These are phyloP conservation scores for Micromonas pusilla DNA, from an alignment of 139 green algal species.

Conservation along the genomic window DNA sequence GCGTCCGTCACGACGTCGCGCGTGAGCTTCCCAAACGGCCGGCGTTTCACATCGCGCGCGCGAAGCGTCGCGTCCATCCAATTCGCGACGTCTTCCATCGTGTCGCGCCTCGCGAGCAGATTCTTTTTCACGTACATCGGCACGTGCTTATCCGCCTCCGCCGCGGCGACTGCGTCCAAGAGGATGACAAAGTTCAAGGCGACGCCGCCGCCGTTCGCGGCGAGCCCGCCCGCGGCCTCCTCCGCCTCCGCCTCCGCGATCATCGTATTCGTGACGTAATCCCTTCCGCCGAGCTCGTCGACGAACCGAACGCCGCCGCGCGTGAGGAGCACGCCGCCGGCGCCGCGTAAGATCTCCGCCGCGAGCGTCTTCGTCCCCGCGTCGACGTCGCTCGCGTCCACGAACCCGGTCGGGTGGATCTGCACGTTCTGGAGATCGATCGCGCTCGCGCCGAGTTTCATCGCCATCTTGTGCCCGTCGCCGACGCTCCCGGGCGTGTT, in stretches of 20 bases:
- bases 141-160: slow-evolving; percentile 31
- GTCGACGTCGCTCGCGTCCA: slow-evolving; percentile 35
- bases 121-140: slow-evolving; percentile 26
- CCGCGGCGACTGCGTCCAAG: slow-evolving; percentile 23
- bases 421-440: slow-evolving; percentile 27
- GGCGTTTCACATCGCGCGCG: slow-evolving; percentile 14
- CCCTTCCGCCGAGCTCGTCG: slow-evolving; percentile 40
- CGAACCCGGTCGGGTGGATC: slow-evolving; percentile 44
- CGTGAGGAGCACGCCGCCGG: slow-evolving; percentile 40
- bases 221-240: neutral
- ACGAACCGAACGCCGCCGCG: slow-evolving; percentile 35
- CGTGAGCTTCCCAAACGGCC: slow-evolving; percentile 12
- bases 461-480: slow-evolving; percentile 9
- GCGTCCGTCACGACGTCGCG: slow-evolving; percentile 4
- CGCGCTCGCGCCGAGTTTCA: slow-evolving; percentile 19
- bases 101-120: slow-evolving; percentile 18
- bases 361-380: slow-evolving; percentile 43
- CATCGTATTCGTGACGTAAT: slow-evolving; percentile 49
- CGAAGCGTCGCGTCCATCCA: slow-evolving; percentile 10
- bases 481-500: slow-evolving; percentile 14
- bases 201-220: neutral
- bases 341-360: slow-evolving; percentile 41
- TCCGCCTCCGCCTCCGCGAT: slow-evolving; percentile 49
- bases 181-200: slow-evolving; percentile 16
- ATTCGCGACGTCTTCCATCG: neutral